phyloP scores from a whole-genome alignment of 2,329 filamentous ascomycete species.

The Aureobasidium leucospermi region DNA sequence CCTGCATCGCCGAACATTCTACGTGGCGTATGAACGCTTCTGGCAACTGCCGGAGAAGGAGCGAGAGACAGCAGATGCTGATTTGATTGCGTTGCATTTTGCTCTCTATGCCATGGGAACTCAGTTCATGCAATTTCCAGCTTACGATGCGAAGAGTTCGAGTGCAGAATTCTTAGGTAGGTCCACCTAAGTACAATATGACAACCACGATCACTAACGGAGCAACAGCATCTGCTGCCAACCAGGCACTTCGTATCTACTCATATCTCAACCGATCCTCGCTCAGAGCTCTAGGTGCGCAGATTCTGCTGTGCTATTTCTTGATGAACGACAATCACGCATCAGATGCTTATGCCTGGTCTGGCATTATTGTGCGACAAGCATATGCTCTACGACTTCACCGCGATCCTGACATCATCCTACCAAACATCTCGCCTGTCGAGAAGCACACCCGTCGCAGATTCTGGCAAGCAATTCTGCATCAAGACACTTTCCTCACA shows the following conservation, averaged over 20 bases:
- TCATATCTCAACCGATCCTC: slow-evolving; percentile 71
- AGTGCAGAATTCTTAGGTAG: slow-evolving; percentile 68
- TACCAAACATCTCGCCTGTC: slow-evolving; percentile 57
- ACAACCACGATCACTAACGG: too few species aligned
- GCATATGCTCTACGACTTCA: slow-evolving; percentile 77
- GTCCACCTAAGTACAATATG: background rate
- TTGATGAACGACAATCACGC: slow-evolving; percentile 81
- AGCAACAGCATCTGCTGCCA: slow-evolving; percentile 53
- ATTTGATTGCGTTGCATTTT: slow-evolving; percentile 65
- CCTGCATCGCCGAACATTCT: slow-evolving; percentile 67
- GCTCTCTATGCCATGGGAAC: slow-evolving; percentile 72
- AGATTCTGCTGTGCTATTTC: slow-evolving; percentile 78
- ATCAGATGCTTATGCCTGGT: slow-evolving; percentile 76
- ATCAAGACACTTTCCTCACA: slow-evolving; percentile 76
- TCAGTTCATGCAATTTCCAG: slow-evolving; percentile 59
- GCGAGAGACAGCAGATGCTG: slow-evolving; percentile 56
- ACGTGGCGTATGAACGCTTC: slow-evolving; percentile 70
- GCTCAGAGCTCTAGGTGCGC: slow-evolving; percentile 66
- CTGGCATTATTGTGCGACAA: slow-evolving; percentile 68
- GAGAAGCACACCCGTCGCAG: slow-evolving; percentile 75
- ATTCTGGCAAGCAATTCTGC: slow-evolving; percentile 72
- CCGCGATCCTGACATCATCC: slow-evolving; percentile 66
- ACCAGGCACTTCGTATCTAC: slow-evolving; percentile 67
- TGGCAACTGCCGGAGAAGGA: slow-evolving; percentile 57
- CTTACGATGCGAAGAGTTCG: slow-evolving; percentile 58